Percentiles rank a stretch among this genome's conserved stretches.
These are phyloP conservation scores for Candida multigemmis DNA, from an alignment of 805 yeast species.

Conservation along the genomic window DNA sequence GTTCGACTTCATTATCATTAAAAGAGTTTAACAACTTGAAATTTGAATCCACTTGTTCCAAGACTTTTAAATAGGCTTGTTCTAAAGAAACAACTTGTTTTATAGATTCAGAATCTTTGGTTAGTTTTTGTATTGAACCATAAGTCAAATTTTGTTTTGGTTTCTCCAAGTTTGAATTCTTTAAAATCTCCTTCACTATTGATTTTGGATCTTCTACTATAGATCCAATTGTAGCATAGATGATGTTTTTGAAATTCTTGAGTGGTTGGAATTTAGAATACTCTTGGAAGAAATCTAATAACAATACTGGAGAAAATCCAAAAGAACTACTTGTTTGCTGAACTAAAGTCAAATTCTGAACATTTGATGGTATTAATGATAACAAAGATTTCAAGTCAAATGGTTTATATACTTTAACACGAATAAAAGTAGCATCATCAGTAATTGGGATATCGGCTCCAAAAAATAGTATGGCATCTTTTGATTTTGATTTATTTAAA, in stretches of 20 bases:
- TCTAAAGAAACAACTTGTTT: conserved; percentile 49
- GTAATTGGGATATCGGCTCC: conserved; percentile 39
- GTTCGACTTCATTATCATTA: conserved; percentile 34
- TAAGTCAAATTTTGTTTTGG: conserved; percentile 59
- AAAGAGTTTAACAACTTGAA: conserved; percentile 53
- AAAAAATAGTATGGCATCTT: conserved; percentile 49
- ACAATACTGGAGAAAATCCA: conserved; percentile 53
- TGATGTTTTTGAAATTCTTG: conserved; percentile 39
- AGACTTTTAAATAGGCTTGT: conserved; percentile 67
- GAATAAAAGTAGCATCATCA: conserved; percentile 38
- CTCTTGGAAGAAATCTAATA: conserved; percentile 67
- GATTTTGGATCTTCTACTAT: conserved; percentile 35
- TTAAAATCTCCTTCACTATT: conserved; percentile 27
- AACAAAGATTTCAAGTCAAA: conserved; percentile 49
- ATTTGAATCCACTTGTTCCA: conserved; percentile 57
- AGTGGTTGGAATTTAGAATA: conserved; percentile 36
- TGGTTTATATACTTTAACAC: conserved; percentile 66
- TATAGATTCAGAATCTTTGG: conserved; percentile 23
- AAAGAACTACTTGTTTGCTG: conserved; percentile 41
- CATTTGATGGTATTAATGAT: conserved; percentile 42
- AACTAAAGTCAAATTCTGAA: conserved; percentile 49
- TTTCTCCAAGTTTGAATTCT: conserved; percentile 39
- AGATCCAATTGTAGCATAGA: conserved; percentile 49
- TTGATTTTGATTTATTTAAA: conserved; percentile 25
- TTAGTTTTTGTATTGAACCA: conserved; percentile 33